Conservation (phyloP, 306 rosid species). For the Datisca glomerata region DNA sequence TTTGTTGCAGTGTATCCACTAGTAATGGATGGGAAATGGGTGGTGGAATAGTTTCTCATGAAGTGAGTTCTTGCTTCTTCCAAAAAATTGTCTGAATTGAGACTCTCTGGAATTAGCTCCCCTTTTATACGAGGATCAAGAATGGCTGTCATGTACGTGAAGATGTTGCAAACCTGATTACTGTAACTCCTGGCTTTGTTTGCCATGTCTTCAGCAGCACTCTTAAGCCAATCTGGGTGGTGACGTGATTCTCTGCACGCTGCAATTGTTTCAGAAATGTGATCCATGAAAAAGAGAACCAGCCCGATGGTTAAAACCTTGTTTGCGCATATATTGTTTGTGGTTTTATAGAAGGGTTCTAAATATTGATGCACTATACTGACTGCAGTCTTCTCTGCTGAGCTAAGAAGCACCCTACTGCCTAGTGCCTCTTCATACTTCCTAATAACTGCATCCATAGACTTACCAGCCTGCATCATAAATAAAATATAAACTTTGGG, state of each 20-base stretch:
- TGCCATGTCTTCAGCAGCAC: conserved; percentile 87
- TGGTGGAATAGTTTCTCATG: conserved; percentile 54
- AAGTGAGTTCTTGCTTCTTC: conserved; percentile 87
- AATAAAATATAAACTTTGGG: conserved; percentile 3
- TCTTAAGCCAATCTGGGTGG: conserved; percentile 79
- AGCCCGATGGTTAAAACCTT: conserved; percentile 78
- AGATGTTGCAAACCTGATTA: conserved; percentile 70
- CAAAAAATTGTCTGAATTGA: conserved; percentile 48
- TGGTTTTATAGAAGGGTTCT: conserved; percentile 89
- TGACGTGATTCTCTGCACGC: conserved; percentile 71
- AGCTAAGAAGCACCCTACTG: conserved; percentile 46
- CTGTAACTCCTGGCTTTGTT: conserved; percentile 57
- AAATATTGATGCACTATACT: conserved; percentile 68
- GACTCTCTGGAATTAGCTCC: conserved; percentile 83
- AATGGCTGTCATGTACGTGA: conserved; percentile 81
- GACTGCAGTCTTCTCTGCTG: conserved; percentile 63
- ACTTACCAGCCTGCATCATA: conserved; percentile 65
- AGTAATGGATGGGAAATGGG: conserved; percentile 54
- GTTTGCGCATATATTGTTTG: conserved; percentile 79
- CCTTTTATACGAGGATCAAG: conserved; percentile 92
- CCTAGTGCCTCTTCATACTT: conserved; percentile 66
- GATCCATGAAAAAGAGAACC: conserved; percentile 96
- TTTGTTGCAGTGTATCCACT: conserved; percentile 57
- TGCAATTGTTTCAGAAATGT: conserved; percentile 73
- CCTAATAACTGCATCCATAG: conserved; percentile 66